Conservation (phyloP, 352 stramenopile genomes). For the Pythium graminicola region DNA sequence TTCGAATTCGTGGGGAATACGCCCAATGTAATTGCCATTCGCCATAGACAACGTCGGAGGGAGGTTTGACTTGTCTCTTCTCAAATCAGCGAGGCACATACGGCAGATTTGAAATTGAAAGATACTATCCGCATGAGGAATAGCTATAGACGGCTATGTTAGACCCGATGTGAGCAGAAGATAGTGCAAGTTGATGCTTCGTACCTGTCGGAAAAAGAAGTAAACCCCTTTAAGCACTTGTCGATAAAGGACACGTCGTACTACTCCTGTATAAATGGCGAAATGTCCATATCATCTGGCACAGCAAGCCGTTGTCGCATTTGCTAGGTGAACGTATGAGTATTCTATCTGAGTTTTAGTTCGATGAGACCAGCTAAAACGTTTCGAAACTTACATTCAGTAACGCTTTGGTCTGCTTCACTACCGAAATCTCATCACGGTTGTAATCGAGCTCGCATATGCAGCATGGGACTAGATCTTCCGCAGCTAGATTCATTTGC, state of each 20-base stretch:
- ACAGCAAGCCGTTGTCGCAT: not conserved
- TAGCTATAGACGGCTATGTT: conserved; percentile 1
- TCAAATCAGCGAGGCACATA: not conserved
- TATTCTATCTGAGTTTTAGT: too few species aligned
- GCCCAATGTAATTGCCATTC: conserved; percentile 10
- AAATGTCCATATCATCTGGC: not conserved
- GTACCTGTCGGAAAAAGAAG: not conserved
- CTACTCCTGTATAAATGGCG: not conserved
- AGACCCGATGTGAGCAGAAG: too few species aligned
- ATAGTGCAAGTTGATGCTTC: too few species aligned
- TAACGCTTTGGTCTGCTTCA: conserved; percentile 1
- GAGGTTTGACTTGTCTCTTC: not conserved
- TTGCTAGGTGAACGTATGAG: not conserved
- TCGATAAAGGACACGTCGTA: conserved; percentile 3
- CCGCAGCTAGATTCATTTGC: not conserved
- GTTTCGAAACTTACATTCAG: not conserved
- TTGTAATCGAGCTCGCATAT: conserved; percentile 6
- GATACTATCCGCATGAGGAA: conserved; percentile 1
- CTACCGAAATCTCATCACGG: not conserved
- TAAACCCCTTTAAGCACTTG: not conserved
- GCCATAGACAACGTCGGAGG: conserved; percentile 4
- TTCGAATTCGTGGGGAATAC: not conserved
- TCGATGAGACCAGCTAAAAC: not conserved
- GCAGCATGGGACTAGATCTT: conserved; percentile 3
- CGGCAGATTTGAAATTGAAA: not conserved